Evolutionary conservation across 495 filamentous ascomycete genomes (phyloP).

Genomic region (Glonium stellatum): DNA sequence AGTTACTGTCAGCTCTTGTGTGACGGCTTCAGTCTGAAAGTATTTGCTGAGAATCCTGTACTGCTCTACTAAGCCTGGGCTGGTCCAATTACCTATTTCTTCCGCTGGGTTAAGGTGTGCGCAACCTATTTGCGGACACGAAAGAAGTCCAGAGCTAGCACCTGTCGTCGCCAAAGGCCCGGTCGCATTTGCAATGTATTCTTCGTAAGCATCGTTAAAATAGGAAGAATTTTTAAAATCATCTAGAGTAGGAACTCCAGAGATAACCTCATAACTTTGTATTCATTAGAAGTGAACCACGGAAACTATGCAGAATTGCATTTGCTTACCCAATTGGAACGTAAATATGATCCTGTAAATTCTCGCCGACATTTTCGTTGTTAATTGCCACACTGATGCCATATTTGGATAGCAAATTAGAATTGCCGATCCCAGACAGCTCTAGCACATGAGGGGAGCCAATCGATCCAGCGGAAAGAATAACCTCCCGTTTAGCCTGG

Average conservation of each 20-base stretch:
- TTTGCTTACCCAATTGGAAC: neutral
- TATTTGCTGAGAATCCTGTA: neutral
- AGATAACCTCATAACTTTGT: neutral
- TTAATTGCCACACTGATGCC: neutral
- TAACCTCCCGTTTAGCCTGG: conserved; percentile 9
- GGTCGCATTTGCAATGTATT: neutral
- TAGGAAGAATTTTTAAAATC: neutral
- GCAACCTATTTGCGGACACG: too few species aligned
- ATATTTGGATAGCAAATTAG: neutral
- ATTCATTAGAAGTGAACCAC: too few species aligned
- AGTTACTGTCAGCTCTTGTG: neutral
- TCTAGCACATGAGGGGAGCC: neutral
- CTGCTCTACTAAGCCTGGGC: too few species aligned
- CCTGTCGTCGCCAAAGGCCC: neutral
- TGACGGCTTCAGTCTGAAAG: neutral
- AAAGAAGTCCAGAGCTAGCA: neutral
- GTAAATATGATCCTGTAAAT: conserved; percentile 10
- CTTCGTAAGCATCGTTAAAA: neutral
- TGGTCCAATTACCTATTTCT: too few species aligned
- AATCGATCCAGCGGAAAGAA: neutral
- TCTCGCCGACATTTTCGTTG: conserved; percentile 2
- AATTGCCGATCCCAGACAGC: conserved; percentile 7
- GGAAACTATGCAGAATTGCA: too few species aligned
- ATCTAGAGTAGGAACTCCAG: neutral
- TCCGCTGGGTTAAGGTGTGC: too few species aligned